These are phyloP conservation scores for Aspergillus incahuasiensis DNA, from an alignment of 495 filamentous ascomycete genomes.

Conservation along the genomic window DNA sequence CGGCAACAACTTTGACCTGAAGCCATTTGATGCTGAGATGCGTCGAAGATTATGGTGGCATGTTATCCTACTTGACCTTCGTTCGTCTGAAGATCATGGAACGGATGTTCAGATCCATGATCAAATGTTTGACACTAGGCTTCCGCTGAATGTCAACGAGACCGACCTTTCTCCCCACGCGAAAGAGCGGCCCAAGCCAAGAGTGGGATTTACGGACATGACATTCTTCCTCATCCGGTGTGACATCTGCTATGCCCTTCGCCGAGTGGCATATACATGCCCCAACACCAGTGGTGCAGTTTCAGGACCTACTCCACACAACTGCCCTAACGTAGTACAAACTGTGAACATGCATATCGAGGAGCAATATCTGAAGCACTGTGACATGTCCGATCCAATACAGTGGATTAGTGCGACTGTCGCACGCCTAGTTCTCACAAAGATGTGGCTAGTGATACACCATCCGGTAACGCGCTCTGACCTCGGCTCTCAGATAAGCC, in stretches of 20 bases:
- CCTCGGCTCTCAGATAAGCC: slow-evolving; percentile 34
- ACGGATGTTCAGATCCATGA: slow-evolving; percentile 71
- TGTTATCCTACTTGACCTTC: slow-evolving; percentile 68
- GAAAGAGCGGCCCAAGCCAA: slow-evolving; percentile 53
- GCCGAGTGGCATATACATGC: slow-evolving; percentile 37
- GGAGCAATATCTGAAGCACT: slow-evolving; percentile 53
- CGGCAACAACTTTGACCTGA: slow-evolving; percentile 64
- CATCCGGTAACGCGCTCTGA: slow-evolving; percentile 51
- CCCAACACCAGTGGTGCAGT: slow-evolving; percentile 20
- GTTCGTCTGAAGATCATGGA: slow-evolving; percentile 80
- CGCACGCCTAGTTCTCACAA: slow-evolving; percentile 62
- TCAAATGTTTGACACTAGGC: slow-evolving; percentile 63
- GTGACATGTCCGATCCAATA: slow-evolving; percentile 57
- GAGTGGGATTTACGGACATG: slow-evolving; percentile 68
- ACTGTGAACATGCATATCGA: slow-evolving; percentile 62
- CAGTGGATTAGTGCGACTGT: slow-evolving; percentile 69
- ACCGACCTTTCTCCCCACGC: slow-evolving; percentile 64
- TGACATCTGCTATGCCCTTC: slow-evolving; percentile 49
- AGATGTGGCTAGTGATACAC: slow-evolving; percentile 60
- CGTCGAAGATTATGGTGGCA: slow-evolving; percentile 82
- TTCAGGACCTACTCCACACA: slow-evolving; percentile 32
- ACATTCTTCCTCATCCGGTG: slow-evolving; percentile 70
- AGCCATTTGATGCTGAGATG: slow-evolving; percentile 80
- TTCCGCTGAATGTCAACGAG: slow-evolving; percentile 80
- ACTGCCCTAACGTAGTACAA: slow-evolving; percentile 59